Conservation (phyloP, 1,284 basidiomycete species). For the Pulchroboletus neoregius region DNA sequence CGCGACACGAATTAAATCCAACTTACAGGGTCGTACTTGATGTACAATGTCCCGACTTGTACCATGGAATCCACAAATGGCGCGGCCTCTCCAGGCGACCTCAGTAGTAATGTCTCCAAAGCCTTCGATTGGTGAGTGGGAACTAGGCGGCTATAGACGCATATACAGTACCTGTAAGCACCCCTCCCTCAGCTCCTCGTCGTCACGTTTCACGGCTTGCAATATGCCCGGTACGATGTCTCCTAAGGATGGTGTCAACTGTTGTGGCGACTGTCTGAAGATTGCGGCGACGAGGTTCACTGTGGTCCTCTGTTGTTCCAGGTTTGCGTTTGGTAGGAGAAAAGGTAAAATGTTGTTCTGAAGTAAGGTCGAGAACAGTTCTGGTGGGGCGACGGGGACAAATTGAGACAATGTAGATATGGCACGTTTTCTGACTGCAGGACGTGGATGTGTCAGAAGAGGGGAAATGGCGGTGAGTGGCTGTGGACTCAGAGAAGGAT, state of each 20-base stretch:
- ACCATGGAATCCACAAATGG: slow-evolving; percentile 70
- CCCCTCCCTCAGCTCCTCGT: slow-evolving; percentile 79
- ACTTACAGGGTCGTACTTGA: slow-evolving; percentile 92
- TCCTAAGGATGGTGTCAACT: slow-evolving; percentile 55
- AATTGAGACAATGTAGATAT: slow-evolving; percentile 83
- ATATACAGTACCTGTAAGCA: slow-evolving; percentile 57
- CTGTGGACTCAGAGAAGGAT: slow-evolving; percentile 48
- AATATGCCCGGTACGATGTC: slow-evolving; percentile 68
- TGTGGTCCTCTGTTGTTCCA: slow-evolving; percentile 73
- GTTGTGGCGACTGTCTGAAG: slow-evolving; percentile 64
- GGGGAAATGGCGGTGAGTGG: slow-evolving; percentile 74
- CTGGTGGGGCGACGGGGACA: slow-evolving; percentile 61
- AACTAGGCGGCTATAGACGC: neutral
- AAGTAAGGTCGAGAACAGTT: slow-evolving; percentile 55
- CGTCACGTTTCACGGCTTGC: slow-evolving; percentile 62
- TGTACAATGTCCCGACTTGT: slow-evolving; percentile 66
- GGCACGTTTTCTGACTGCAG: slow-evolving; percentile 86
- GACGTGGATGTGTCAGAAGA: slow-evolving; percentile 70
- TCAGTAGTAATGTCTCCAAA: slow-evolving; percentile 78
- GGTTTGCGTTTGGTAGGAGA: slow-evolving; percentile 46
- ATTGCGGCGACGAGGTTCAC: slow-evolving; percentile 80
- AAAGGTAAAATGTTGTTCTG: slow-evolving; percentile 58
- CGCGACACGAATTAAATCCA: neutral
- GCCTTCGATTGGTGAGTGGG: slow-evolving; percentile 40
- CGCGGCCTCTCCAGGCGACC: slow-evolving; percentile 79